A percentile compares a stretch with the other conserved stretches of the same genome.
Evolutionary conservation across 2,329 filamentous ascomycete species (phyloP).

Genomic region (Mollisia scopiformis): DNA sequence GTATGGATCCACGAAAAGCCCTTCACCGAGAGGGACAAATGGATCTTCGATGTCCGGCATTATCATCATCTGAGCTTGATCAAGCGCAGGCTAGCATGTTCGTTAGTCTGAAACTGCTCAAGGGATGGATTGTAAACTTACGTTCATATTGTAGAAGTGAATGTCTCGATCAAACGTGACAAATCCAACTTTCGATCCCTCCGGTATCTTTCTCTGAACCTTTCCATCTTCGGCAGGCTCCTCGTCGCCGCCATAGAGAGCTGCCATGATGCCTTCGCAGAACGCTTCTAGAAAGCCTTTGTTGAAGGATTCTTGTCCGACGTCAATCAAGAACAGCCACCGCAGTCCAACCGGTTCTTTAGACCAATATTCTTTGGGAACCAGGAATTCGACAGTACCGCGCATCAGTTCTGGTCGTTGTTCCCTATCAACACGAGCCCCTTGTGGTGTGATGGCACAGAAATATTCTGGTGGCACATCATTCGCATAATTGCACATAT

Average conservation of each 20-base stretch:
- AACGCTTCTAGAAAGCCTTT: slow-evolving; percentile 89
- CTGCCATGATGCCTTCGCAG: slow-evolving; percentile 83
- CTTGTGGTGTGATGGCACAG: slow-evolving; percentile 84
- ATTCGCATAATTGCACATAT: slow-evolving; percentile 96
- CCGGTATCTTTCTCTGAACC: slow-evolving; percentile 63
- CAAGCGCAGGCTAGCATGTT: slow-evolving; percentile 63
- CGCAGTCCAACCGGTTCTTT: slow-evolving; percentile 87
- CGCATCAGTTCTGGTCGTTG: slow-evolving; percentile 87
- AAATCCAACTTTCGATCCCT: slow-evolving; percentile 87
- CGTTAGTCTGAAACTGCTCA: slow-evolving; percentile 17
- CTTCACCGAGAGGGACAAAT: slow-evolving; percentile 88
- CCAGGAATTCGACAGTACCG: slow-evolving; percentile 93
- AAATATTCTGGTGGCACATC: slow-evolving; percentile 94
- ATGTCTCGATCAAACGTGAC: slow-evolving; percentile 96
- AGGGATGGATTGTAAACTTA: slow-evolving; percentile 49
- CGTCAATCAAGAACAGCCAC: slow-evolving; percentile 91
- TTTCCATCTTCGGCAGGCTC: slow-evolving; percentile 52
- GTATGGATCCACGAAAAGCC: slow-evolving; percentile 91
- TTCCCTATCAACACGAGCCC: slow-evolving; percentile 83
- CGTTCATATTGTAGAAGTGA: slow-evolving; percentile 95
- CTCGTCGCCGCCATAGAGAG: slow-evolving; percentile 75
- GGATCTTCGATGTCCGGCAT: slow-evolving; percentile 98
- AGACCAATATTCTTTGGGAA: slow-evolving; percentile 98
- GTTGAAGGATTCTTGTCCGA: slow-evolving; percentile 87
- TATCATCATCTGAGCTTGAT: slow-evolving; percentile 95